Evolutionary conservation across 176 grass and related monocot genomes (phyloP), one percentile per base, ranked within the genome.

Genomic region (Ensete glaucum): DNA sequence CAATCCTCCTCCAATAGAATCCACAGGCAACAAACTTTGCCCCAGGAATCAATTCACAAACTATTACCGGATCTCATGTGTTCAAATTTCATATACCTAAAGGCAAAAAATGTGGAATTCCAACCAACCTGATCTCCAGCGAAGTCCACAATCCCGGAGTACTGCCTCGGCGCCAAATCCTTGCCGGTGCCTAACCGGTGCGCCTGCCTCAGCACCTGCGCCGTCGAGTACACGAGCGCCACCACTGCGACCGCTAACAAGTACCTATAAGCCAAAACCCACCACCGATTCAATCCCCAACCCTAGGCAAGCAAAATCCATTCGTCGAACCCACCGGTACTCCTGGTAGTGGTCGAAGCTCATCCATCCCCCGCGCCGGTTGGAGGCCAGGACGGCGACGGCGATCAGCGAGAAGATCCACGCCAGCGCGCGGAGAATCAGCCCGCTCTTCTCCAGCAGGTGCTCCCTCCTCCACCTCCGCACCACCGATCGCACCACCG

Each of bases 301-400:
- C 11, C 29, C 11, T 8, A n/a, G 43, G 52, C 13, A 48, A 9
- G 26, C 25, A 67, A 22, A 5, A 17, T 43, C 34, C 34, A 67
- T 9, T 16, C 13, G 65, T 56, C 34, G 21, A 25, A 56, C 21
- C 11, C 4, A 84, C 89, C 77, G 85, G 81, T 89, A 96, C 49
- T 88, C 92, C 1, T 82, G 79, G 67, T 87, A 96, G 14, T 74
- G 50, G 69, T 67, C 34, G 67, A 89, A 96, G 80, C 87, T 83
- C 22, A 82, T 83, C 71, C 86, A 54, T 64, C 80, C 82, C 62
- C 85, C 87, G 64, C 85, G 89, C 75, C 69, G 60, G 82, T 89
- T 89, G 58, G 92, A 89, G 52, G 77, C 80, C 89, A 89, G 87
- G 76, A 92, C 78, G 57, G 91, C 82, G 80, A 96, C 82, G 65